Conservation (phyloP, 2,329 filamentous ascomycete species). For the Trichophyton verrucosum region DNA sequence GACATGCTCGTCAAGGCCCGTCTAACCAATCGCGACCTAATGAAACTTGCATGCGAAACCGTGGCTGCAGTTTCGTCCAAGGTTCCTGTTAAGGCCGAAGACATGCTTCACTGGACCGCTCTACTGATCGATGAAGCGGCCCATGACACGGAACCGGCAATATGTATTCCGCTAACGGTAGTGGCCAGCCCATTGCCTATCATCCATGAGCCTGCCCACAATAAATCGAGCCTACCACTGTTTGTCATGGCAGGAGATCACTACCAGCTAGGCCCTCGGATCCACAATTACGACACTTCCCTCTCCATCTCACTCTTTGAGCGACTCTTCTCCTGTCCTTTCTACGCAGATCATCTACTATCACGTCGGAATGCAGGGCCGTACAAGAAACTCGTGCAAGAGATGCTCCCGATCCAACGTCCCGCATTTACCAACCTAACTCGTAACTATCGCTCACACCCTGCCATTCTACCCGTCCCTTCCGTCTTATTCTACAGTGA, state of each 20-base stretch:
- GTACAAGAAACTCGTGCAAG: constrained; percentile 14
- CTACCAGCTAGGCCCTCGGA: constrained; percentile 33
- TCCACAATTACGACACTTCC: constrained; percentile 22
- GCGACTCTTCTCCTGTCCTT: constrained; percentile 26
- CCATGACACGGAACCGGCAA: constrained; percentile 34
- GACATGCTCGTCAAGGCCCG: constrained; percentile 32
- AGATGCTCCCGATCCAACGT: constrained; percentile 30
- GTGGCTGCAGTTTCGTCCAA: constrained; percentile 21
- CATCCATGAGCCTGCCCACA: constrained; percentile 5
- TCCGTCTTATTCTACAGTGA: constrained; percentile 34
- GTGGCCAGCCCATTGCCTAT: constrained; percentile 25
- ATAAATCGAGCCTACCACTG: constrained; percentile 20
- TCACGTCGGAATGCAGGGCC: constrained; percentile 20
- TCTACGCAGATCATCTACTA: constrained; percentile 32
- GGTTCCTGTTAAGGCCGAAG: constrained; percentile 8
- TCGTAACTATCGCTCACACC: constrained; percentile 38
- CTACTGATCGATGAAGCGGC: constrained; percentile 37
- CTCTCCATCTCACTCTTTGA: constrained; percentile 32
- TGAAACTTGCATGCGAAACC: constrained; percentile 25
- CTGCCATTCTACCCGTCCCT: constrained; percentile 33
- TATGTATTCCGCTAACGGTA: constrained; percentile 30
- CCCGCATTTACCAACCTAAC: constrained; percentile 35
- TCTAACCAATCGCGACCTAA: constrained; percentile 33
- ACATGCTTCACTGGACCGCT: constrained; percentile 32
- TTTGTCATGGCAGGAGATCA: constrained; percentile 38